Conservation (phyloP, 2,329 filamentous ascomycete species). For the Metarhizium guizhouense region DNA sequence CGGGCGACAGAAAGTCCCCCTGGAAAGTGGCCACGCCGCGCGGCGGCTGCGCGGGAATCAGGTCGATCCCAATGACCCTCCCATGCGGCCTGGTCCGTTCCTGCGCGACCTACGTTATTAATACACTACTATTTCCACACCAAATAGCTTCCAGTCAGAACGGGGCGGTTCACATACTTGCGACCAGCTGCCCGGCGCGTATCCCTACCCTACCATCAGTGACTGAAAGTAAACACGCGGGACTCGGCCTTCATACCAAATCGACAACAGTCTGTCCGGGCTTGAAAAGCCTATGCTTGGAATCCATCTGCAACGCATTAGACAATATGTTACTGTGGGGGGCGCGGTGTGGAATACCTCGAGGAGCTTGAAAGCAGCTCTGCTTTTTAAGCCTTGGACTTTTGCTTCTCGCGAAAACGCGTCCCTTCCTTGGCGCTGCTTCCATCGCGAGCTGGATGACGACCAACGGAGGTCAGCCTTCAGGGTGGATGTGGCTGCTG, state of each 20-base stretch:
- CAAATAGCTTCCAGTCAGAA: background rate
- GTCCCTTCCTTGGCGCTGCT: constrained; percentile 67
- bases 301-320: constrained; percentile 55
- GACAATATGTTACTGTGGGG: background rate
- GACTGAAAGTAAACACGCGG: background rate
- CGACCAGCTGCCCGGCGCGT: constrained; percentile 67
- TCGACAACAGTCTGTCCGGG: constrained; percentile 82
- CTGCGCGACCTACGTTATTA: constrained; percentile 58
- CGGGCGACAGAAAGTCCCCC: constrained; percentile 76
- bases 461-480: constrained; percentile 10
- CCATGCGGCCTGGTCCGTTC: constrained; percentile 69
- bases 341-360: constrained; percentile 45
- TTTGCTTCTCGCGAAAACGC: constrained; percentile 65
- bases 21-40: constrained; percentile 90
- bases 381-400: constrained; percentile 73
- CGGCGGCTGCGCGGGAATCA: constrained; percentile 87
- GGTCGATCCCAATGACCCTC: constrained; percentile 81
- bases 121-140: background rate
- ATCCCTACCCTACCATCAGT: constrained; percentile 45
- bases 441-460: constrained; percentile 71
- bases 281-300: constrained; percentile 70
- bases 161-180: constrained; percentile 37
- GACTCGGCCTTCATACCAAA: constrained; percentile 45
- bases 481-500: background rate
- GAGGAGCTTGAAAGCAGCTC: constrained; percentile 87